A percentile compares a stretch with the other conserved stretches of the same genome.
phyloP scores from a whole-genome alignment of 345 rosid species.

The Cardamine occulta region DNA sequence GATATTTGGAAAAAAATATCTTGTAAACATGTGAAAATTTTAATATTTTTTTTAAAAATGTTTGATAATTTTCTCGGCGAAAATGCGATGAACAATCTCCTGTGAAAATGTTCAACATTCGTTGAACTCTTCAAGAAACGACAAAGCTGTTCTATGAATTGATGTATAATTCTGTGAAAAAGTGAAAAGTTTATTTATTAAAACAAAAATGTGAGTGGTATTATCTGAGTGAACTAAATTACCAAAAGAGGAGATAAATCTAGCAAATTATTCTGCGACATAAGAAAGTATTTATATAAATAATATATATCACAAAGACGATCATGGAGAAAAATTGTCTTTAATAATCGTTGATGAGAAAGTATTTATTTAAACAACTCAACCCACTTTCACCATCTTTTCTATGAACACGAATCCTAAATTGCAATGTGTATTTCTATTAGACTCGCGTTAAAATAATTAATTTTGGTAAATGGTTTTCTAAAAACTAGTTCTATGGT shows the following conservation, averaged over 20 bases:
- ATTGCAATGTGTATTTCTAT: neutral
- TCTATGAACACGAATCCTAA: neutral
- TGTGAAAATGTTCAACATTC: neutral
- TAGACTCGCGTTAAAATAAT: neutral
- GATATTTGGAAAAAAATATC: neutral
- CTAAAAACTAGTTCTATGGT: neutral
- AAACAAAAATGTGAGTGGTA: neutral
- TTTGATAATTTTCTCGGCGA: neutral
- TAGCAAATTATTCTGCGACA: neutral
- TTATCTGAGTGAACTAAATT: neutral
- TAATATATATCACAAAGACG: neutral
- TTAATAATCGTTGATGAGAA: too few species aligned
- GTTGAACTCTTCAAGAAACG: neutral
- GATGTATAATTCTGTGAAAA: neutral
- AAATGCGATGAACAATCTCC: neutral
- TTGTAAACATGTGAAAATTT: neutral
- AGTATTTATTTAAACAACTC: too few species aligned
- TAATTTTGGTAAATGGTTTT: neutral
- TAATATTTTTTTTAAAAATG: neutral
- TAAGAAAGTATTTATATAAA: neutral
- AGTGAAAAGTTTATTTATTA: neutral
- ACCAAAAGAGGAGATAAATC: neutral
- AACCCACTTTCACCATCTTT: conserved; percentile 1
- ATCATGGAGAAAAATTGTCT: neutral
- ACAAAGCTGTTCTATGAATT: neutral